A percentile compares a stretch with the other conserved stretches of the same genome.
Conservation (phyloP, 1,284 basidiomycete genomes). For the Cutaneotrichosporon sp. region DNA sequence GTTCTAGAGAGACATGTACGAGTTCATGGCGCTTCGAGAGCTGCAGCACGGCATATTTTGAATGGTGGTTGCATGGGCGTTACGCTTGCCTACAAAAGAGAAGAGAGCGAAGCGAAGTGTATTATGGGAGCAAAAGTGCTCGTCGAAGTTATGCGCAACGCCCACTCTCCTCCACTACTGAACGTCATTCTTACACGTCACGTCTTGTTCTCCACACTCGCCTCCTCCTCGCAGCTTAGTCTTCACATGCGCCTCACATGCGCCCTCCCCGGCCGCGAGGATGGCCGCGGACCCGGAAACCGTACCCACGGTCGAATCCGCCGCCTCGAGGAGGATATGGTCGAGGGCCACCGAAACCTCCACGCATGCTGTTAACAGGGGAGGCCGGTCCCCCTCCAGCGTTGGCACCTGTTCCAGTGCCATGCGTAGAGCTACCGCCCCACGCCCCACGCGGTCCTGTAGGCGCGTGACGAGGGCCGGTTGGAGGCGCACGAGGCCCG, state of each 20-base stretch:
- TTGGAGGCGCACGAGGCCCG: conserved; percentile 18
- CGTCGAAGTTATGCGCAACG: conserved; percentile 10
- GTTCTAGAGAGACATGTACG: neutral
- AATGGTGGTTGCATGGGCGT: conserved; percentile 14
- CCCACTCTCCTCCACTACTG: conserved; percentile 6
- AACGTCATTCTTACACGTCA: neutral
- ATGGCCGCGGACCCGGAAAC: conserved; percentile 18
- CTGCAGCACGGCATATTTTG: neutral
- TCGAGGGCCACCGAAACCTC: conserved; percentile 8
- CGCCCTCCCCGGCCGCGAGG: conserved; percentile 25
- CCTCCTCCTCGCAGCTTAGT: neutral
- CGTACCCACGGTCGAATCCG: conserved; percentile 20
- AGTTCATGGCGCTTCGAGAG: neutral
- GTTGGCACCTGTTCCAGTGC: neutral
- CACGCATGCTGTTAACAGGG: conserved; percentile 19
- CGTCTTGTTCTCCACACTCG: neutral
- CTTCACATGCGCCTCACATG: conserved; percentile 25
- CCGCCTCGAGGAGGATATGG: conserved; percentile 11
- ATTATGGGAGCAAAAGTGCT: conserved; percentile 8
- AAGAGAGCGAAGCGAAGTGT: conserved; percentile 21
- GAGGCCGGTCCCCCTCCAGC: conserved; percentile 19
- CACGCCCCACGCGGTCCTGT: conserved; percentile 24
- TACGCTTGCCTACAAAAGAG: conserved; percentile 10
- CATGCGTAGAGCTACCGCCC: conserved; percentile 7
- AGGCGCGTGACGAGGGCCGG: conserved; percentile 24